Conservation (phyloP, 257 asterid species). For the Nyctanthes arbortristis region DNA sequence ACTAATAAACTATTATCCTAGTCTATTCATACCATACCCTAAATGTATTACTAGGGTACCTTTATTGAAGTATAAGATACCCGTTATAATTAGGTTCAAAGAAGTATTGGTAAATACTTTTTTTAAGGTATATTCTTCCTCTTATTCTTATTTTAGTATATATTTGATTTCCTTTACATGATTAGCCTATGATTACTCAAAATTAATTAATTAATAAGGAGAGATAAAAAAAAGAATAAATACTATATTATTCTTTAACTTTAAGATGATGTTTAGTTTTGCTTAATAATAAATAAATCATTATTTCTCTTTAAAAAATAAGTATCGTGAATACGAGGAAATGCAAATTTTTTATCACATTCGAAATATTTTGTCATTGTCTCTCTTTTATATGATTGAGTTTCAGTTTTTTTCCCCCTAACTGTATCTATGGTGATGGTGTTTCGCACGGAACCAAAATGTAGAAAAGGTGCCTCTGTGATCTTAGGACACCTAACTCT, state of each 20-base stretch:
- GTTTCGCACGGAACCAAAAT: not conserved
- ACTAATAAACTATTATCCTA: no score
- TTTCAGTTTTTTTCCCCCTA: no score
- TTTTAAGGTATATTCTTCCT: not conserved
- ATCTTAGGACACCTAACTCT: not conserved
- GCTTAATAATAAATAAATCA: no score
- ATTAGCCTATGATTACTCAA: not conserved
- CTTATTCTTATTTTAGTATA: not conserved
- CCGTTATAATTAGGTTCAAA: not conserved
- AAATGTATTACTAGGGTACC: no score
- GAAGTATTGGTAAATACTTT: not conserved
- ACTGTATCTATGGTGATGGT: no score
- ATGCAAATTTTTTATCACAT: not conserved
- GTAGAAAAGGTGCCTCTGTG: not conserved
- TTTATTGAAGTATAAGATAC: no score
- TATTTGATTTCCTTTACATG: not conserved
- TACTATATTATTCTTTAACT: not conserved
- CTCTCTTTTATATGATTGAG: not conserved
- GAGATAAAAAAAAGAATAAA: not conserved
- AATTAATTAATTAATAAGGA: not conserved
- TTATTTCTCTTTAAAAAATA: no score
- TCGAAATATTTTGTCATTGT: not conserved
- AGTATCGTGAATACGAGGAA: not conserved
- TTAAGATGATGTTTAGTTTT: no score
- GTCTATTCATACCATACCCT: no score